Base-by-base conservation (phyloP, 2,329 filamentous ascomycete species). In the Ophiostoma sp. region DNA sequence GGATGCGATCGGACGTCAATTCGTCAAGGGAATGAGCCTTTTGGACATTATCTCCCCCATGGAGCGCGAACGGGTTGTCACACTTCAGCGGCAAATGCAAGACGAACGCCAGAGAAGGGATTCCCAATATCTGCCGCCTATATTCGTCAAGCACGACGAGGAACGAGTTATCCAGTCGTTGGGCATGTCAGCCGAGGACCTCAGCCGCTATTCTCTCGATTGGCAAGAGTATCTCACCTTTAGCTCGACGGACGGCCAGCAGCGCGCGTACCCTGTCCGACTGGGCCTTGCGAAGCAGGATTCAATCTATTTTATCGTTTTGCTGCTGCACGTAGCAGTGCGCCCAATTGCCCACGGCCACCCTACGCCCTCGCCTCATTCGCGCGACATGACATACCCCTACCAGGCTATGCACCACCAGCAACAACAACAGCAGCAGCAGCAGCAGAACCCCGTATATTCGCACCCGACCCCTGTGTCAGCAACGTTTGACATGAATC, bases 61-160 rank as follows among this genome's bases (percentile, higher is more conserved):
- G 39, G 87, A 90, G 65, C 81, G 83, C 15, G 84, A 86, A 1
- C 86, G 83, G 72, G 79, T 88, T 4, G 75, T 79, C 57, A 78
- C 78, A 10, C 77, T 88, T 64, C 84, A 86, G 73, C 81, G 80
- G 67, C 80, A 82, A 68, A 80, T 90, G 66, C 82, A 86, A 68
- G 83, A 85, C 20, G 87, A 90, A 73, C 86, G 87, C 72, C 79
- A 81, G 41, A 80, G 82, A 73, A 86, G 82, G 70, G 86, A 88
- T 39, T 87, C 87, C 23, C 87, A 86, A 65, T 89, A 89, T 75
- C 80, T 89, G 27, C 87, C 87, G 4, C 87, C 87, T 1, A 89
- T 89, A n/a, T 83, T 86, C 72, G 82, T 81, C 52, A 83, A 83
- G 73, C 79, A 82, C 67, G 83, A 86, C 71, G 83, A 86, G 68